phyloP scores from a whole-genome alignment of 257 asterid genomes.

The Solanum appendiculatum region DNA sequence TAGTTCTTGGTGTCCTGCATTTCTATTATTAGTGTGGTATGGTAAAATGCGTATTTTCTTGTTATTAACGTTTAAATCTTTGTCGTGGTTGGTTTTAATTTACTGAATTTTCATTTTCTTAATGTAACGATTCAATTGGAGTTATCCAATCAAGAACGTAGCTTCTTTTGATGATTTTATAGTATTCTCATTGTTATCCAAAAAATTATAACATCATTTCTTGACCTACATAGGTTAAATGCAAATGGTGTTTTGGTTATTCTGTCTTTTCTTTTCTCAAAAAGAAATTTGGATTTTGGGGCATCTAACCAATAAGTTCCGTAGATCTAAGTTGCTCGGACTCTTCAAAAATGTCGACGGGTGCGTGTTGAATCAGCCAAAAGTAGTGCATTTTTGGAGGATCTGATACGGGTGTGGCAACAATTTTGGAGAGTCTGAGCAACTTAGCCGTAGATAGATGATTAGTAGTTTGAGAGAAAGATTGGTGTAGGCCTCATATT shows the following conservation, averaged over 20 bases:
- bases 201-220: not conserved
- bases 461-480: not conserved
- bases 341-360: too few species aligned
- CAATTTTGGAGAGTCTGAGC: too few species aligned
- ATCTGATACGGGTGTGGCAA: too few species aligned
- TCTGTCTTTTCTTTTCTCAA: not conserved
- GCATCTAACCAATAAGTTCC: not conserved
- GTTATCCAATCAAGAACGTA: not conserved
- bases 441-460: not conserved
- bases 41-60: not conserved
- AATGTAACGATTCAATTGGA: not conserved
- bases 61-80: not conserved
- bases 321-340: too few species aligned
- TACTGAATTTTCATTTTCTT: not conserved
- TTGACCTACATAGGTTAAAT: not conserved
- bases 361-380: too few species aligned
- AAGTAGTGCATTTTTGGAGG: too few species aligned
- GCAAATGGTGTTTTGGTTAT: not conserved
- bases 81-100: not conserved
- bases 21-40: not conserved
- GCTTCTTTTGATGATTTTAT: not conserved
- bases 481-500: not conserved
- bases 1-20: not conserved
- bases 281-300: not conserved
- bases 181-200: not conserved